Evolutionary conservation across 225 moss, liverwort and hornwort genomes (phyloP), one percentile per base, ranked within the genome.

Genomic region (Polytrichum commune): DNA sequence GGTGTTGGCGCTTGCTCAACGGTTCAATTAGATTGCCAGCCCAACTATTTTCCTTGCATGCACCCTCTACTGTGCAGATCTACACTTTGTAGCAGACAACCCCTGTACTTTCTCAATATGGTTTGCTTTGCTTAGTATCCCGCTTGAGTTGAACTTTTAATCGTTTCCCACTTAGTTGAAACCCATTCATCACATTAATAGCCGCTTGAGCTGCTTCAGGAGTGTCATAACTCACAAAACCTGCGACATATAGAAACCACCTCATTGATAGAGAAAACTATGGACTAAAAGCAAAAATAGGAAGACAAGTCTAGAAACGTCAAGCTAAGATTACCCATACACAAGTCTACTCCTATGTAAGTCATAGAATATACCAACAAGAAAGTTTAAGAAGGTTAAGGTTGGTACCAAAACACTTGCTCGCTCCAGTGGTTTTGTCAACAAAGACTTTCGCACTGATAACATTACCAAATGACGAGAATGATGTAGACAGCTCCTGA

Each of bases 181-280:
- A 95, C 25, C 95, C 95, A 61, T 95, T 95, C 95, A 95, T 95
- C 23, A 92, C 95, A 75, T 95, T 95, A 70, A 95, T 95, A 35
- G 95, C 95, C 65, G 92, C 95, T 74, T 95, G 95, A 53, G 95
- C 95, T 79, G 95, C 95, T 86, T 95, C 95, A 69, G 95, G 88
- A 74, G 91, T 88, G 82, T 95, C 95, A 72, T 95, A 95, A 80
- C 95, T 95, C 54, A 95, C 95, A 79, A 95, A 95, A 55, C 95
- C 95, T 95, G 86, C 73, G 79, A 13, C 74, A 82, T 70, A 24
- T 78, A 69, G 16, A 22, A 29, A 68, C 26, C 53, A 18, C 54
- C 7, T 8, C 25, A 24, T 16, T 63, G 27, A 63, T 28, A 60
- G 60, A n/a, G 22, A 22, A 60, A 60, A 23, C n/a, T 23, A 60